phyloP scores from a whole-genome alignment of 2,329 filamentous ascomycete species.

The Scytalidium lignicola region DNA sequence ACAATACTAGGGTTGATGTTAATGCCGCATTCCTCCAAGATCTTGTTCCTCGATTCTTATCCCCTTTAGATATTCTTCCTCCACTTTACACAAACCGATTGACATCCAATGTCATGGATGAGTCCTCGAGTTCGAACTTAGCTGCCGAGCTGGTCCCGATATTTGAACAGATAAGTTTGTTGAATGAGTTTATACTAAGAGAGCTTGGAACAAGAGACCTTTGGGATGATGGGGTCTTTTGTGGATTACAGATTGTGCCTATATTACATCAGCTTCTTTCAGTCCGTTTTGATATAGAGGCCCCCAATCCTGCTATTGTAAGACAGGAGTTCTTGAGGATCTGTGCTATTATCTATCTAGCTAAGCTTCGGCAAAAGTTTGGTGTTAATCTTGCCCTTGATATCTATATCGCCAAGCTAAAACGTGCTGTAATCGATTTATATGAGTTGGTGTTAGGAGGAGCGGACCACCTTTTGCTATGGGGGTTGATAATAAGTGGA shows the following conservation, averaged over 20 bases:
- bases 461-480: neutral
- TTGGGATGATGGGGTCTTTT: slow-evolving; percentile 8
- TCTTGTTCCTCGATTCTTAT: slow-evolving; percentile 6
- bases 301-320: neutral
- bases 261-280: slow-evolving; percentile 4
- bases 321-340: slow-evolving; percentile 2
- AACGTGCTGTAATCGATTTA: neutral
- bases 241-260: slow-evolving; percentile 7
- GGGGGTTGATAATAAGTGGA: slow-evolving; percentile 6
- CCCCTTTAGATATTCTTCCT: slow-evolving; percentile 7
- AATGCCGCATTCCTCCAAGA: slow-evolving; percentile 7
- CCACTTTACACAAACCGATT: neutral
- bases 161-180: neutral
- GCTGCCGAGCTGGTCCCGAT: neutral
- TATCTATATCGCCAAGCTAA: slow-evolving; percentile 5
- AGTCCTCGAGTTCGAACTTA: neutral
- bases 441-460: neutral
- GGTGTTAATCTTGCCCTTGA: slow-evolving; percentile 2
- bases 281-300: neutral
- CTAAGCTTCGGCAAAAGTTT: slow-evolving; percentile 4
- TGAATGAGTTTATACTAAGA: slow-evolving; percentile 4
- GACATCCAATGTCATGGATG: neutral
- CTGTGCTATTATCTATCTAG: slow-evolving; percentile 5
- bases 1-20: slow-evolving; percentile 6
- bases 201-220: neutral